Conservation (phyloP, 495 filamentous ascomycete species). For the Penicillium ucsense region DNA sequence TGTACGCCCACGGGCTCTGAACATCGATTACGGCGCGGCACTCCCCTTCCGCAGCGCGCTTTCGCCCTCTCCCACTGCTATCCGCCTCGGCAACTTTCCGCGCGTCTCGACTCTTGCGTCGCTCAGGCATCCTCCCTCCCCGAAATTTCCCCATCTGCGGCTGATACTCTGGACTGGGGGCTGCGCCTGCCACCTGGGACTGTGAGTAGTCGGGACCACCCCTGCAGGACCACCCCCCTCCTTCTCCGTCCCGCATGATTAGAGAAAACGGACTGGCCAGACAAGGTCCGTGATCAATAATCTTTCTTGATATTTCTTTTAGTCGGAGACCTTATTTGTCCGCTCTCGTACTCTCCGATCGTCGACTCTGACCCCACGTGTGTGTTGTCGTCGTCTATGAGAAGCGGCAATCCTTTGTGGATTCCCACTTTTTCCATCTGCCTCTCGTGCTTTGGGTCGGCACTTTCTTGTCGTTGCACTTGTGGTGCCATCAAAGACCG, state of each 20-base stretch:
- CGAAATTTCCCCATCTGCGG: neutral
- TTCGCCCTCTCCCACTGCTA: neutral
- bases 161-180: neutral
- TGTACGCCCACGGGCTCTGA: neutral
- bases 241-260: neutral
- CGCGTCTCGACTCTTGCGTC: conserved; percentile 3
- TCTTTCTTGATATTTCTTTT: no score
- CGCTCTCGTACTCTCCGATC: no score
- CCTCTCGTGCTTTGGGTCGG: neutral
- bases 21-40: neutral
- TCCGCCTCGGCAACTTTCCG: conserved; percentile 7
- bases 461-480: no score
- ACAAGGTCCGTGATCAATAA: no score
- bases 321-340: no score
- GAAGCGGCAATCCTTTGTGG: neutral
- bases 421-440: neutral
- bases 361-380: neutral
- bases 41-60: no score
- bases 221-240: neutral
- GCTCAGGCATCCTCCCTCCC: neutral
- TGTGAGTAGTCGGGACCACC: no score
- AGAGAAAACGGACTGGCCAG: no score
- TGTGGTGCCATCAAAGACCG: no score
- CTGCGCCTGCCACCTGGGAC: neutral
- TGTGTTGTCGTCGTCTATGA: neutral